Evolutionary conservation across 495 filamentous ascomycete genomes (phyloP).

Genomic region (Neurospora sp.): DNA sequence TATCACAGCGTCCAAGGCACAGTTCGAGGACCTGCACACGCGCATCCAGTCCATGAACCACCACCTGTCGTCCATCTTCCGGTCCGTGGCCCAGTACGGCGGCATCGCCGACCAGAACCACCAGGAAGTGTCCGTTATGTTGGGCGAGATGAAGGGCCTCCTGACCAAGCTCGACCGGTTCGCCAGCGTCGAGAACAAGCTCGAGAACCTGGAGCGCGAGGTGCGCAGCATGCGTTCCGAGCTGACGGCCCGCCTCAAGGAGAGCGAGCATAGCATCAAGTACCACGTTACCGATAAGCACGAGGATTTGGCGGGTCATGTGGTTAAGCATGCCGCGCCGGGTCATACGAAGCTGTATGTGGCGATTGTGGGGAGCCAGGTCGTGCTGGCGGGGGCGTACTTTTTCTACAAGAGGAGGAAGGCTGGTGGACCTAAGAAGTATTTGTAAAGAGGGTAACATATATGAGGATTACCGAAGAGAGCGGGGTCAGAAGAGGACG

Average conservation of each 20-base stretch:
- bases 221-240: constrained; percentile 44
- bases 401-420: constrained; percentile 74
- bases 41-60: constrained; percentile 68
- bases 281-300: constrained; percentile 64
- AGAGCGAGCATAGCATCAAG: constrained; percentile 67
- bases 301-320: constrained; percentile 49
- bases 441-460: constrained; percentile 42
- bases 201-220: constrained; percentile 58
- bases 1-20: constrained; percentile 44
- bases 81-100: constrained; percentile 44
- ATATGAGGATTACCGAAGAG: neutral
- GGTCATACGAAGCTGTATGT: constrained; percentile 66
- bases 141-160: constrained; percentile 31
- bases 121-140: constrained; percentile 35
- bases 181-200: constrained; percentile 31
- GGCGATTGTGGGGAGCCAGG: constrained; percentile 67
- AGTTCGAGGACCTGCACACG: constrained; percentile 75
- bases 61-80: constrained; percentile 58
- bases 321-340: constrained; percentile 43
- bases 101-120: constrained; percentile 49
- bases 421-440: constrained; percentile 75
- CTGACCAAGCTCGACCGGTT: constrained; percentile 31
- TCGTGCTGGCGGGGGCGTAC: constrained; percentile 58
- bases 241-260: constrained; percentile 41
- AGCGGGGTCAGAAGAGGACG: neutral